These are phyloP conservation scores for Mrakia blollopis DNA, from an alignment of 768 basidiomycete species.

Conservation along the genomic window DNA sequence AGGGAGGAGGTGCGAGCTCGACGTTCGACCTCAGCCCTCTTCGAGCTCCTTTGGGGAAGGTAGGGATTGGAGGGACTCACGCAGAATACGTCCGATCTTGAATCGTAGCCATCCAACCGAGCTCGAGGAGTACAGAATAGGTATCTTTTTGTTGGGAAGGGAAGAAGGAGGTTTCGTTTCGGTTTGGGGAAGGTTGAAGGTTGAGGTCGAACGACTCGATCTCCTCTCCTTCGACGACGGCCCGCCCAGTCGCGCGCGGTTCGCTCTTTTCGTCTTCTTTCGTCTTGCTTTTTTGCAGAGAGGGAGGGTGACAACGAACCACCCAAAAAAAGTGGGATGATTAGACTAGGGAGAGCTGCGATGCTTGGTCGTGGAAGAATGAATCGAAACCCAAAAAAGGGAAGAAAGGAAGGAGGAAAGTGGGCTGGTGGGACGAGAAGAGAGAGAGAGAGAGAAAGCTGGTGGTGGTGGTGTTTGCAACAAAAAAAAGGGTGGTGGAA, in stretches of 20 bases:
- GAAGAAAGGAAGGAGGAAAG: neutral
- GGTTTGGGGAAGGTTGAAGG: neutral
- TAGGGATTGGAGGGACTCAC: conserved; percentile 1
- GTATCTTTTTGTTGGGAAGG: too few species aligned
- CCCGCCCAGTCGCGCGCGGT: too few species aligned
- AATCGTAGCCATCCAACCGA: conserved; percentile 25
- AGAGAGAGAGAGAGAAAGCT: too few species aligned
- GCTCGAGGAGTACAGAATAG: too few species aligned
- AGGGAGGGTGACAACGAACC: neutral
- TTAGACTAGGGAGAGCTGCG: neutral
- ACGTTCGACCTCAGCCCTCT: neutral
- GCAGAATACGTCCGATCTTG: conserved; percentile 22
- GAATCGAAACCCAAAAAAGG: too few species aligned
- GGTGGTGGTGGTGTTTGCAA: neutral
- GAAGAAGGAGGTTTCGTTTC: neutral
- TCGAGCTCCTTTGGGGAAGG: neutral
- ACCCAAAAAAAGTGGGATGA: neutral
- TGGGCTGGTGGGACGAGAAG: neutral
- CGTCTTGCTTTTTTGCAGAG: too few species aligned
- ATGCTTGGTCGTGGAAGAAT: neutral
- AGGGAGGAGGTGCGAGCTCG: conserved; percentile 5
- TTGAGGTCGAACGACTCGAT: too few species aligned
- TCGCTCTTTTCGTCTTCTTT: too few species aligned
- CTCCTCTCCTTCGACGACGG: too few species aligned
- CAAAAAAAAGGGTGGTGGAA: neutral